phyloP scores from a whole-genome alignment of 208 protist species.

The Acanthamoeba castellanii region DNA sequence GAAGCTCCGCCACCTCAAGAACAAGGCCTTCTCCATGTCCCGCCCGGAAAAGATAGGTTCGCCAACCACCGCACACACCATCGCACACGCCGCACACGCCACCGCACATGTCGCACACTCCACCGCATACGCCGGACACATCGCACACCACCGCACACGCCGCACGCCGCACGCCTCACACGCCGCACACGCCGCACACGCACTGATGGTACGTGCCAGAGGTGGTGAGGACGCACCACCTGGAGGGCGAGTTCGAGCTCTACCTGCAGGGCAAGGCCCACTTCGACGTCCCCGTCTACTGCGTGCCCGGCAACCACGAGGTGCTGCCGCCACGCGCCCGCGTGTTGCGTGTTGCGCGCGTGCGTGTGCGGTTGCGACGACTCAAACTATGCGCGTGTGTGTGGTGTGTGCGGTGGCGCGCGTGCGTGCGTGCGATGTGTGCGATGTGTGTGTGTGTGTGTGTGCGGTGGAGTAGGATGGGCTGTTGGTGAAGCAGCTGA shows the following conservation, averaged over 20 bases:
- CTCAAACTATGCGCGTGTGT: background rate
- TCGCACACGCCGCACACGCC: background rate
- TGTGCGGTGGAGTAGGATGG: background rate
- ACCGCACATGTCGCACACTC: background rate
- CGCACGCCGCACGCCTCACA: too few species aligned
- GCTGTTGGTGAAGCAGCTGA: background rate
- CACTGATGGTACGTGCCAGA: background rate
- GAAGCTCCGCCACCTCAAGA: slow-evolving; percentile 43
- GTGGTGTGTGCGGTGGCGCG: background rate
- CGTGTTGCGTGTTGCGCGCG: background rate
- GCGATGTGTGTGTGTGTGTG: background rate
- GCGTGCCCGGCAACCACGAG: slow-evolving; percentile 54
- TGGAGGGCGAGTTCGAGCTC: slow-evolving; percentile 61
- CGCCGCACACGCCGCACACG: background rate
- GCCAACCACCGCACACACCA: too few species aligned
- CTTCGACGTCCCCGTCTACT: slow-evolving; percentile 58
- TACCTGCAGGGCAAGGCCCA: slow-evolving; percentile 16
- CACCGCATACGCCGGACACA: too few species aligned
- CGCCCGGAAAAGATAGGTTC: slow-evolving; percentile 41
- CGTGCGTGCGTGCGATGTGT: background rate
- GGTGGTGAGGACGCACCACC: slow-evolving; percentile 11
- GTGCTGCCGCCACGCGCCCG: background rate
- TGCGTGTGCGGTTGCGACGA: background rate
- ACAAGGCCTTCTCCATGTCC: slow-evolving; percentile 68
- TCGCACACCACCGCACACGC: too few species aligned